These are phyloP conservation scores for Nepenthes alata DNA, from an alignment of 179 eudicot genomes.

Conservation along the genomic window DNA sequence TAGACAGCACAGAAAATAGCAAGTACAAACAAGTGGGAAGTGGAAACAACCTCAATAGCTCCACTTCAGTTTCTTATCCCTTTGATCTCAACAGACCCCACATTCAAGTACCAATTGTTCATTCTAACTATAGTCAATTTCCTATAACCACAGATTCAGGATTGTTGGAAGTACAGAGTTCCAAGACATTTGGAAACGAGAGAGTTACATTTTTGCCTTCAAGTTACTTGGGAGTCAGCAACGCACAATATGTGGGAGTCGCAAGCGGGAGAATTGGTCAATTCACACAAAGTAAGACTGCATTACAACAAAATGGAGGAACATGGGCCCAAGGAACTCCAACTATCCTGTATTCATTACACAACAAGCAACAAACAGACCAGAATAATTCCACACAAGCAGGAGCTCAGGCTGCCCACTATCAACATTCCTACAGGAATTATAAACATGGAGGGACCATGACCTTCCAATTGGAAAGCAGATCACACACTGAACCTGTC, in stretches of 20 bases:
- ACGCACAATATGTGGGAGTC: constrained; percentile 3
- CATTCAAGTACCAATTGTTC: constrained; percentile 10
- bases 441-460: constrained; percentile 9
- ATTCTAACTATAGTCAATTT: constrained; percentile 11
- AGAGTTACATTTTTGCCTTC: constrained; percentile 17
- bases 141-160: constrained; percentile 13
- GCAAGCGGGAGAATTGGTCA: constrained; percentile 8
- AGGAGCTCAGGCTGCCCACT: neutral
- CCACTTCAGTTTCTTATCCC: constrained; percentile 6
- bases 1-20: constrained; percentile 10
- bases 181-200: constrained; percentile 11
- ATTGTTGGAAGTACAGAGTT: constrained; percentile 9
- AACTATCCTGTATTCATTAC: too few species aligned
- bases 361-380: constrained; percentile 43
- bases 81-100: constrained; percentile 11
- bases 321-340: constrained; percentile 4
- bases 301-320: constrained; percentile 8
- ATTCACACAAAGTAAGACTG: constrained; percentile 6
- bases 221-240: constrained; percentile 8
- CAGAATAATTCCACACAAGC: constrained; percentile 41
- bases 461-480: constrained; percentile 4
- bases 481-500: constrained; percentile 2
- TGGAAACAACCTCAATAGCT: constrained; percentile 3
- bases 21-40: neutral
- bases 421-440: constrained; percentile 5